Evolutionary conservation across 1,284 basidiomycete species (phyloP), one percentile per base, ranked within the genome.

Genomic region (Trichosporon inkin): DNA sequence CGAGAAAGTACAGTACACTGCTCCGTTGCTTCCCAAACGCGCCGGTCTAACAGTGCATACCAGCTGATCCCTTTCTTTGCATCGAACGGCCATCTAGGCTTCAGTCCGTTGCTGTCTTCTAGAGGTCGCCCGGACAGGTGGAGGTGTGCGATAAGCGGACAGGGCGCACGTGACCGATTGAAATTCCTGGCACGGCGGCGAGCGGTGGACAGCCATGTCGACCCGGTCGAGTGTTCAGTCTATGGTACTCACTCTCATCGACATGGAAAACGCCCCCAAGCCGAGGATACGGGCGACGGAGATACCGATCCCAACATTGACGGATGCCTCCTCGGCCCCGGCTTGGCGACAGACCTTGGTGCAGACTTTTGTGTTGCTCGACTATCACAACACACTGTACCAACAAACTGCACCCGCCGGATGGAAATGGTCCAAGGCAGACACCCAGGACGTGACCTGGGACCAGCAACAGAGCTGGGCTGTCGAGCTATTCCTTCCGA

Each of bases 331-430:
- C 7, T 49, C 44, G 14, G 44, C 44, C 10, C 16, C 44, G 1
- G 44, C 44, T 10, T 49, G 44, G 44, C 44, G 44, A 49, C 44
- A 49, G n/a, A 49, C 44, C 22, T 16, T 49, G 16, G 44, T 49
- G 2, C 44, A 49, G 44, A 32, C 44, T 2, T 49, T 49, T 16
- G 44, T 49, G 24, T 22, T 49, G 11, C 44, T 49, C 24, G 44
- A 49, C 44, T 49, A 49, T 24, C 44, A 49, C 44, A 49, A 49
- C 24, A 49, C 44, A 8, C 44, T 49, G 16, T 49, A 28, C 14
- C 44, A 49, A 24, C 44, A 49, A 16, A 13, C 44, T 2, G 44
- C 44, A 5, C 44, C 44, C n/a, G 16, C 44, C 2, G 44, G 44
- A 49, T 49, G 44, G 44, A 49, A 49, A 22, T 49, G 44, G 44